Evolutionary conservation across 106 monocot genomes (phyloP), one percentile per base, ranked within the genome.

Genomic region (Posidonia australis): DNA sequence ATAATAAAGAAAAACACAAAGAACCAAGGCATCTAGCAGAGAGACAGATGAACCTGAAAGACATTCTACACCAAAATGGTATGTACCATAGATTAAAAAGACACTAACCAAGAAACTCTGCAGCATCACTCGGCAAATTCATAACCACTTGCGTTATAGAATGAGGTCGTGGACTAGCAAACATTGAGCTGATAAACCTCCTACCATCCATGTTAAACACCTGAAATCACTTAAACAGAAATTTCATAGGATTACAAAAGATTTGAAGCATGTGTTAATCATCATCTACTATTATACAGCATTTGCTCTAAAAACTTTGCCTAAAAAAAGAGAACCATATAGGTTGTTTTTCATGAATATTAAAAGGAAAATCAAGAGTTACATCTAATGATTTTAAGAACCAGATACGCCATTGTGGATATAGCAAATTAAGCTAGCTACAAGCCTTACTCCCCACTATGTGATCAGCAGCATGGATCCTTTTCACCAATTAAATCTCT

Each of bases 181-280:
- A 83, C 64, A 96, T 63, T 45, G 76, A 62, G 19, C 41, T 54
- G 59, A 96, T 80, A 65, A 96, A 96, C 64, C 96, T 87, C 68
- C 96, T 87, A 14, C 84, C 96, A 22, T 96, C 96, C 96, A 96
- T 96, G 66, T 96, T 96, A 62, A 77, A 90, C 71, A 85, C 87
- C 93, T 94, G 74, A 20, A 36, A 31, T 6, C 41, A 18, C 30
- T 36, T 66, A 47, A 13, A 19, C 10, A 61, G 42, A 10, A 28
- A 57, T 57, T 57, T 13, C 23, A 0, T 16, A 28, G 24, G 23
- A 13, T 49, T 49, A 3, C 17, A 49, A 5, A 49, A 16, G n/a
- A 49, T 49, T 16, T 49, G 13, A 7, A 45, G 44, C 14, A 49
- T 11, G 2, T 13, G 12, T 49, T 49, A 11, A 7, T 7, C 36